Evolutionary conservation across 371 early-diverging fungal genomes (phyloP).

Genomic region (Syncephalis fuscata): DNA sequence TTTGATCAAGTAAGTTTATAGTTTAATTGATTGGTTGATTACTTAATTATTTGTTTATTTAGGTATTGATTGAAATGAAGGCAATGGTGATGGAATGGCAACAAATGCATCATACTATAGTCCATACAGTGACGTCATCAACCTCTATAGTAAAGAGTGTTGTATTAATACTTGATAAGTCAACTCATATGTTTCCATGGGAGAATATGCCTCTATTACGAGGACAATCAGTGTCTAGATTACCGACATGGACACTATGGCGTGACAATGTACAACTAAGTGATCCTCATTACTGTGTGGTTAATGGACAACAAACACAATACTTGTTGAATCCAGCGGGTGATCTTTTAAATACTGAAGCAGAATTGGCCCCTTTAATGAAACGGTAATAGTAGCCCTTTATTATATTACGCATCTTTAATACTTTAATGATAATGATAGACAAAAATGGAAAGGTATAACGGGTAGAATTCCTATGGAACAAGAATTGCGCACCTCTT

Average conservation of each 20-base stretch:
- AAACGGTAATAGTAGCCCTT: conserved; percentile 26
- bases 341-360: conserved; percentile 70
- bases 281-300: not conserved
- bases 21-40: conserved; percentile 8
- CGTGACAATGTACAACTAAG: conserved; percentile 47
- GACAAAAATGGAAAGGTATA: conserved; percentile 44
- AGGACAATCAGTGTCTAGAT: conserved; percentile 48
- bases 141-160: conserved; percentile 28
- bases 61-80: conserved; percentile 16
- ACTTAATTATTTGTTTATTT: conserved; percentile 15
- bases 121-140: not conserved
- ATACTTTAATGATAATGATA: too few relatives aligned
- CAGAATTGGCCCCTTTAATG: conserved; percentile 41
- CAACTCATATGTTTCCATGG: conserved; percentile 67
- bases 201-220: conserved; percentile 64
- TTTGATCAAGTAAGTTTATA: conserved; percentile 23
- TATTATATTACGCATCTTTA: conserved; percentile 1
- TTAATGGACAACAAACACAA: conserved; percentile 32
- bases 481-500: conserved; percentile 32
- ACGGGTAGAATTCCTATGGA: conserved; percentile 50
- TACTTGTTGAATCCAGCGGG: conserved; percentile 84
- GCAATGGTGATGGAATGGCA: conserved; percentile 9
- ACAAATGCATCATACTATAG: not conserved
- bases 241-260: conserved; percentile 62
- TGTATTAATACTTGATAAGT: conserved; percentile 56